Conservation (phyloP, 2,329 filamentous ascomycete species). For the Cladosporium austrohemisphaericum region DNA sequence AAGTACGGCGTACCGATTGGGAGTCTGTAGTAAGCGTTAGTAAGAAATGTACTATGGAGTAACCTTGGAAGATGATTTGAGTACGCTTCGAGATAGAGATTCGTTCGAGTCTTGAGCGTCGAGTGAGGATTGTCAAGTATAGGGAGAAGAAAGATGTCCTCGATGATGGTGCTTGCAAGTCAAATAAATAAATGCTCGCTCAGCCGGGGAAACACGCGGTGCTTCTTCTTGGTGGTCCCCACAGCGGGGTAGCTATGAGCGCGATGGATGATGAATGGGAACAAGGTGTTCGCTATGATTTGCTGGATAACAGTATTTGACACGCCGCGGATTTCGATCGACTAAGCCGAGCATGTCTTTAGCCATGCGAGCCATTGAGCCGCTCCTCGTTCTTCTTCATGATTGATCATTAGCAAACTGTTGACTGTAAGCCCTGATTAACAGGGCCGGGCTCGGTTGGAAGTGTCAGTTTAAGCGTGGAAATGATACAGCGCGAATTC, state of each 20-base stretch:
- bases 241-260: constrained; percentile 15
- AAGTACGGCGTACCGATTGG: constrained; percentile 10
- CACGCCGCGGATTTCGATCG: background rate
- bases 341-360: constrained; percentile 11
- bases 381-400: too few species aligned
- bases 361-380: too few species aligned
- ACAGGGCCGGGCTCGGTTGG: too few species aligned
- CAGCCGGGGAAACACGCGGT: constrained; percentile 7
- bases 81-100: constrained; percentile 5
- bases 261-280: constrained; percentile 9
- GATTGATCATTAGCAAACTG: too few species aligned
- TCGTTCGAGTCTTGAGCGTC: background rate
- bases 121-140: background rate
- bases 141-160: constrained; percentile 7
- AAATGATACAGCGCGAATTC: too few species aligned
- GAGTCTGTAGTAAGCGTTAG: constrained; percentile 2
- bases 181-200: constrained; percentile 4
- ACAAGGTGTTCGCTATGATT: constrained; percentile 3
- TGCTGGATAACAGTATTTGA: constrained; percentile 2
- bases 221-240: background rate
- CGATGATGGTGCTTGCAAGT: background rate
- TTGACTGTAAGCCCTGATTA: too few species aligned
- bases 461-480: too few species aligned
- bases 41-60: background rate
- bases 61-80: background rate